Conservation (phyloP, 192 early-diverging fungal species). For the Kappamyces sp. region DNA sequence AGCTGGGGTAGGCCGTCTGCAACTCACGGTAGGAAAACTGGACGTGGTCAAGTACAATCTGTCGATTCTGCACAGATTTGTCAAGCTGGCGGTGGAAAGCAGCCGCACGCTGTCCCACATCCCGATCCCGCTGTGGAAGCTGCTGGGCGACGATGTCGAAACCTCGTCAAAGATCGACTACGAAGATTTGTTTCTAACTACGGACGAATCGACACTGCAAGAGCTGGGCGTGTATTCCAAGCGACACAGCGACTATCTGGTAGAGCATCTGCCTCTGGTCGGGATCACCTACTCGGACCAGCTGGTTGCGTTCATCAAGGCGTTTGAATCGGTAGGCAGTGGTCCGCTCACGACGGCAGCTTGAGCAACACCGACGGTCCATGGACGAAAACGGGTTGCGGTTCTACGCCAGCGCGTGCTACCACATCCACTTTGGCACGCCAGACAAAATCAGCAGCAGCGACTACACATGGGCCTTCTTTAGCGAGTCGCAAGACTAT, state of each 20-base stretch:
- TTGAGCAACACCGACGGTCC: conserved; percentile 4
- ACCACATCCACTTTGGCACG: neutral
- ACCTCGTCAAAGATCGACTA: conserved; percentile 23
- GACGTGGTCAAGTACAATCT: conserved; percentile 61
- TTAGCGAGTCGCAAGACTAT: conserved; percentile 84
- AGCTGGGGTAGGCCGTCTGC: conserved; percentile 54
- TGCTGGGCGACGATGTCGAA: conserved; percentile 36
- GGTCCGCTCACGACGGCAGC: conserved; percentile 36
- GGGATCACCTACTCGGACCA: neutral
- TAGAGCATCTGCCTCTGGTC: conserved; percentile 5
- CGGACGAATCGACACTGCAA: conserved; percentile 25
- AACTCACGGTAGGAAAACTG: conserved; percentile 43
- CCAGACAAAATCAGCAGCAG: conserved; percentile 26
- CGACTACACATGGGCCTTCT: conserved; percentile 79
- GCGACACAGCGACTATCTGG: conserved; percentile 18
- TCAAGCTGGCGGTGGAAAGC: conserved; percentile 49
- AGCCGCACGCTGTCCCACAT: conserved; percentile 41
- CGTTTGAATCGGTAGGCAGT: conserved; percentile 38
- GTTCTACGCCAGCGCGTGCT: conserved; percentile 37
- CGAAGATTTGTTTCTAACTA: conserved; percentile 55
- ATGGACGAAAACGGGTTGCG: conserved; percentile 17
- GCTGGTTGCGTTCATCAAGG: neutral
- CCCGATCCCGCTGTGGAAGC: conserved; percentile 61
- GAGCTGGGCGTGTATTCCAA: conserved; percentile 11
- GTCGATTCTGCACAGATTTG: conserved; percentile 57